These are phyloP conservation scores for Echinosphaeria canescens DNA, from an alignment of 2,329 filamentous ascomycete species.

Conservation along the genomic window DNA sequence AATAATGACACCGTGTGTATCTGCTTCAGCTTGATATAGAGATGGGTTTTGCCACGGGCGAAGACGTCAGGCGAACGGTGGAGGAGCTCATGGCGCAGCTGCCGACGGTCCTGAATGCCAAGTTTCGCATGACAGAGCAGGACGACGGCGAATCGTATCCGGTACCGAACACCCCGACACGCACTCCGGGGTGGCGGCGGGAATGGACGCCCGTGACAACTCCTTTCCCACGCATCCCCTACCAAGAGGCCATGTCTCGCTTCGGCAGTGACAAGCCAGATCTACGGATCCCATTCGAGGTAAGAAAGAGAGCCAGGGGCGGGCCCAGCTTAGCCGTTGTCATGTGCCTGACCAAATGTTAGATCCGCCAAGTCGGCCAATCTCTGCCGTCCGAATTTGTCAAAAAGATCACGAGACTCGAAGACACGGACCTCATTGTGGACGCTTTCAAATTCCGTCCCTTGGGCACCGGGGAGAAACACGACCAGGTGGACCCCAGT, in stretches of 20 bases:
- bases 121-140: slow-evolving; percentile 12
- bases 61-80: slow-evolving; percentile 40
- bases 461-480: no score
- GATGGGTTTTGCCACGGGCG: slow-evolving; percentile 62
- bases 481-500: no score
- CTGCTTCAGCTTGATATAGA: slow-evolving; percentile 88
- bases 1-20: no score
- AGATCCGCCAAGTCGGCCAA: slow-evolving; percentile 46
- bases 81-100: slow-evolving; percentile 30
- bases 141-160: slow-evolving; percentile 10
- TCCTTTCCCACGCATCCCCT: slow-evolving; percentile 43
- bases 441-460: slow-evolving; percentile 64
- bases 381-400: slow-evolving; percentile 42
- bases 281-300: slow-evolving; percentile 47
- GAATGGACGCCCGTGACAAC: no score
- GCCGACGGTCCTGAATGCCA: slow-evolving; percentile 24
- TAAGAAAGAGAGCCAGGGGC: no score
- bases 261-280: slow-evolving; percentile 93
- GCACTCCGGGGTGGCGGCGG: no score
- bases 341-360: no score
- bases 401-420: slow-evolving; percentile 49
- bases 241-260: slow-evolving; percentile 53
- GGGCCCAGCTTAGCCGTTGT: no score
- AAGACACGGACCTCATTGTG: slow-evolving; percentile 46
- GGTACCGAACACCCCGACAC: no score